A percentile compares a stretch with the other conserved stretches of the same genome.
phyloP scores from a whole-genome alignment of 2,329 filamentous ascomycete genomes.

The Trichoderma koningiopsis region DNA sequence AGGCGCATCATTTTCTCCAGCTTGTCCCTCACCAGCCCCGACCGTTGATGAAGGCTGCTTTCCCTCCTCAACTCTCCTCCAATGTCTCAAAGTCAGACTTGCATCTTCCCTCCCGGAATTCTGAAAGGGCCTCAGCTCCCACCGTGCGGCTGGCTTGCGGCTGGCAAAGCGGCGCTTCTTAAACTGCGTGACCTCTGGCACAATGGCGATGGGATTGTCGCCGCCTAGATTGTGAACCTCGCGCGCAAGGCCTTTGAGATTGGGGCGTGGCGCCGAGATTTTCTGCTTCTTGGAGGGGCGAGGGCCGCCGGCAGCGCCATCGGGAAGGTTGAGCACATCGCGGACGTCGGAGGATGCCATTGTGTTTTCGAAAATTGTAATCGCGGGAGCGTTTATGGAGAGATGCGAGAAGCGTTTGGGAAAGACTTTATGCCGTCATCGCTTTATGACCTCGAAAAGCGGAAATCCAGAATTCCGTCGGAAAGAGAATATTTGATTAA shows the following conservation, averaged over 20 bases:
- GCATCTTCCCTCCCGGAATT: constrained; percentile 76
- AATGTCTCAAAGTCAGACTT: constrained; percentile 72
- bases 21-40: constrained; percentile 37
- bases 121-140: constrained; percentile 70
- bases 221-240: constrained; percentile 67
- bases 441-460: background rate
- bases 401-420: background rate
- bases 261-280: constrained; percentile 59
- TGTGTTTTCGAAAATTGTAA: constrained; percentile 44
- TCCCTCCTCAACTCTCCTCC: constrained; percentile 66
- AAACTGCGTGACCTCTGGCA: constrained; percentile 61
- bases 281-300: constrained; percentile 76
- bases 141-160: constrained; percentile 59
- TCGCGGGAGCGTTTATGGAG: background rate
- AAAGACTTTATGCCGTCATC: constrained; percentile 20
- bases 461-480: background rate
- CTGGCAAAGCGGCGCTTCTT: constrained; percentile 60
- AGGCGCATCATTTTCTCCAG: constrained; percentile 33
- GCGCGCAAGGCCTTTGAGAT: constrained; percentile 64
- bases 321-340: constrained; percentile 82
- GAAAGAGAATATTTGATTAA: background rate
- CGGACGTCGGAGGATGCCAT: constrained; percentile 81
- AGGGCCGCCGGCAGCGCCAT: constrained; percentile 49
- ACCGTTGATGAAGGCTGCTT: constrained; percentile 41
- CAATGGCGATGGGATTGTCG: constrained; percentile 67